These are phyloP conservation scores for Schizophyllum amplum DNA, from an alignment of 1,284 basidiomycete species.

Conservation along the genomic window DNA sequence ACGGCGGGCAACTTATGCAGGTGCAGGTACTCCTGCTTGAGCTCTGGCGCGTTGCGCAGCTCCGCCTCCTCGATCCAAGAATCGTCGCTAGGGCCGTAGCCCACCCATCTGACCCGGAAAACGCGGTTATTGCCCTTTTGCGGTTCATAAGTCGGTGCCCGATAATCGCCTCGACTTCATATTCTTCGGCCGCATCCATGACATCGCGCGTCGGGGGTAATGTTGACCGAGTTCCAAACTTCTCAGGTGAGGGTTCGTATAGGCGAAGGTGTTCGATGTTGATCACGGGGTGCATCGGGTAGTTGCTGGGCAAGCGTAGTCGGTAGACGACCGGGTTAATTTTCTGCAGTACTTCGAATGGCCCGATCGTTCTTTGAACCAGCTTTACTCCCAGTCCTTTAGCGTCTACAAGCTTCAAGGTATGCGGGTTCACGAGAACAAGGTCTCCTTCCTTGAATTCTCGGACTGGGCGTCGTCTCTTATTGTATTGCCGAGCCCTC, in stretches of 20 bases:
- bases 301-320: constrained; percentile 17
- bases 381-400: constrained; percentile 23
- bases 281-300: constrained; percentile 21
- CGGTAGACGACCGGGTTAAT: constrained; percentile 21
- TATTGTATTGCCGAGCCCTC: constrained; percentile 13
- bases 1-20: no score
- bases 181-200: constrained; percentile 10
- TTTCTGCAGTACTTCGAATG: constrained; percentile 22
- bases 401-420: constrained; percentile 16
- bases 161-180: constrained; percentile 15
- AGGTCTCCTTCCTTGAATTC: constrained; percentile 18
- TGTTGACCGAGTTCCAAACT: constrained; percentile 12
- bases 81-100: constrained; percentile 15
- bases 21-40: background rate
- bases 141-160: constrained; percentile 4
- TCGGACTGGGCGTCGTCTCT: constrained; percentile 3
- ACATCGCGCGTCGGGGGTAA: constrained; percentile 7
- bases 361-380: constrained; percentile 21
- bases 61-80: constrained; percentile 8
- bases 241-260: constrained; percentile 10
- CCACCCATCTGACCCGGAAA: constrained; percentile 16
- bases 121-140: constrained; percentile 10
- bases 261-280: constrained; percentile 21
- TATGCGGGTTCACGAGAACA: constrained; percentile 25
- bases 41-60: background rate